Evolutionary conservation across 164 flowering plant species (phyloP), one percentile per base, ranked within the genome.

Genomic region (Vitis labrusca): DNA sequence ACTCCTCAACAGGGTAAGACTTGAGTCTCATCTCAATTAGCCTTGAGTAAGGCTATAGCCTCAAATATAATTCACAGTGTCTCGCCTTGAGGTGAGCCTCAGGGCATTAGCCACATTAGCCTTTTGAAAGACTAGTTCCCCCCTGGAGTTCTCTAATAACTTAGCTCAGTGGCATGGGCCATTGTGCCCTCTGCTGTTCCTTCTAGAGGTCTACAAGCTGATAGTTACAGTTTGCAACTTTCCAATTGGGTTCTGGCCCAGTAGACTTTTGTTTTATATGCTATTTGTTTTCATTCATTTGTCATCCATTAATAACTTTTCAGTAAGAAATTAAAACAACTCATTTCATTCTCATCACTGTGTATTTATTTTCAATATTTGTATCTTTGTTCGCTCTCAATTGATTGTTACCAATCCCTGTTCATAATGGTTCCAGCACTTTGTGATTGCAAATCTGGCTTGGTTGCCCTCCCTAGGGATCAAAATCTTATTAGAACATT

Each of bases 381-480:
- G 5, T 23, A 53, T 53, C 7, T 53, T 12, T 11, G 10, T n/a
- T 5, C 10, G 5, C 48, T 63, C 27, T 23, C 69, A 14, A 23
- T 59, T 53, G 60, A 53, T 66, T 37, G 5, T 37, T 6, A 3
- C 44, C 7, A 37, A 37, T 37, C 7, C 44, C 44, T 37, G 7
- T 37, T 37, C 44, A 37, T 37, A 37, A 2, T 6, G 5, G 44
- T 37, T 37, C 44, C 7, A 2, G 44, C 44, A 5, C 44, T 37
- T 5, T 37, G 32, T 37, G 54, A 37, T 37, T 37, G 47, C 29
- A n/a, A 16, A 30, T 61, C 3, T 70, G 10, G 32, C 9, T 30
- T 52, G 50, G 50, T 1, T 52, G 50, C 49, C 44, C 44, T 1
- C 50, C 54, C 49, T 66, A 66, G 71, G 16, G 60, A 69, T 64